A percentile compares a stretch with the other conserved stretches of the same genome.
Conservation (phyloP, 805 yeast genomes). For the Ogataea salicorniae region DNA sequence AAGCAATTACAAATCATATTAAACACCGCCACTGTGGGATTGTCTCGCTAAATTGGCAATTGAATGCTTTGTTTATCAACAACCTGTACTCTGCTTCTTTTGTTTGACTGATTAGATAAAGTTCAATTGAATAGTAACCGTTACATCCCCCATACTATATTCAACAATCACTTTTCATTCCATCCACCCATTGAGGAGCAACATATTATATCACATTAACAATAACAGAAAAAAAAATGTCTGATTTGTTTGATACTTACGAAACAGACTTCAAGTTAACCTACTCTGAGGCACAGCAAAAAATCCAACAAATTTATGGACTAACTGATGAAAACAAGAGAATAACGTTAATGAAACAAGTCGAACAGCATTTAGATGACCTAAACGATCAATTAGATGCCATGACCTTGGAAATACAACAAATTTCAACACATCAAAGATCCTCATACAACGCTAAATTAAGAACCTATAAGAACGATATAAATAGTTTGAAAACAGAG, state of each 20-base stretch:
- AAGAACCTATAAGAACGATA: slow-evolving; percentile 61
- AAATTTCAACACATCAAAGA: slow-evolving; percentile 69
- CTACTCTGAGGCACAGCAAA: slow-evolving; percentile 62
- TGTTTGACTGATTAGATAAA: too few species aligned
- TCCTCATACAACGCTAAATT: slow-evolving; percentile 69
- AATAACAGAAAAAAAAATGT: slow-evolving; percentile 18
- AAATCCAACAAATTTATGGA: slow-evolving; percentile 49
- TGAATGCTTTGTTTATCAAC: too few species aligned
- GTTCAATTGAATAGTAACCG: too few species aligned
- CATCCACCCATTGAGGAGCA: background rate
- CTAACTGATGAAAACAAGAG: slow-evolving; percentile 44
- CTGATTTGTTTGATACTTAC: slow-evolving; percentile 57
- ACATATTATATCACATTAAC: background rate
- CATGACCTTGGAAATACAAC: slow-evolving; percentile 80
- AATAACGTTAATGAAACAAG: slow-evolving; percentile 48
- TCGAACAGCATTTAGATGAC: slow-evolving; percentile 71
- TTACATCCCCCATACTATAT: too few species aligned
- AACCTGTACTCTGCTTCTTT: too few species aligned
- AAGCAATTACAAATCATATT: too few species aligned
- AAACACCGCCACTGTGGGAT: too few species aligned
- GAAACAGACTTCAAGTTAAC: slow-evolving; percentile 71
- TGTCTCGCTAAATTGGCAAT: too few species aligned
- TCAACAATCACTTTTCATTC: too few species aligned
- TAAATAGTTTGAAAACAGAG: slow-evolving; percentile 50
- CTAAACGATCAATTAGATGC: slow-evolving; percentile 78